Percentiles rank a stretch among this genome's conserved stretches.
phyloP scores from a whole-genome alignment of 2,329 filamentous ascomycete genomes.

The Fusarium mangiferae region DNA sequence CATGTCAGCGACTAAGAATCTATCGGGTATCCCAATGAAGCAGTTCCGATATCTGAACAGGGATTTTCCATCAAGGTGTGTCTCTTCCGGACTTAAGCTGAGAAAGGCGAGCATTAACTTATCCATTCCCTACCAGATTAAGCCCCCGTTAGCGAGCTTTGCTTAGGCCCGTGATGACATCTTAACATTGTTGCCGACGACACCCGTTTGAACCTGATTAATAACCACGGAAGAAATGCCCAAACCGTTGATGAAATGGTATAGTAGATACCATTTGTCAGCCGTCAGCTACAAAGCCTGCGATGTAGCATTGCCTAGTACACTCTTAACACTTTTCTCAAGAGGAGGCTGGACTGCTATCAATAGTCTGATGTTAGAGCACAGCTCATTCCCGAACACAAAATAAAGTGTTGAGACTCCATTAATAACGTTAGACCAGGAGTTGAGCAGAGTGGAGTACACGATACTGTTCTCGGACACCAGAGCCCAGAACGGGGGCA shows the following conservation, averaged over 20 bases:
- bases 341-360: background rate
- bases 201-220: slow-evolving; percentile 35
- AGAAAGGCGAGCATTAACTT: slow-evolving; percentile 35
- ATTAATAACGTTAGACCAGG: background rate
- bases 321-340: background rate
- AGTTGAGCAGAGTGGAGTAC: slow-evolving; percentile 14
- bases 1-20: slow-evolving; percentile 30
- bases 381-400: background rate
- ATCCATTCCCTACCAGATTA: slow-evolving; percentile 32
- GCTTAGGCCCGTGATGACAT: slow-evolving; percentile 20
- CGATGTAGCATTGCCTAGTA: background rate
- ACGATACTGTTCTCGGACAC: background rate
- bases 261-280: slow-evolving; percentile 41
- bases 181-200: slow-evolving; percentile 36
- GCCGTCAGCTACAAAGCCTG: slow-evolving; percentile 21
- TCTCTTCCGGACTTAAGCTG: slow-evolving; percentile 33
- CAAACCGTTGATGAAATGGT: slow-evolving; percentile 29
- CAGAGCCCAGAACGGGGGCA: slow-evolving; percentile 23
- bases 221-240: slow-evolving; percentile 34
- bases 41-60: slow-evolving; percentile 40
- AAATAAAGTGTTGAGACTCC: background rate
- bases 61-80: slow-evolving; percentile 39
- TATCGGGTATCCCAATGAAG: slow-evolving; percentile 43
- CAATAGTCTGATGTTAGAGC: background rate
- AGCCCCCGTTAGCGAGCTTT: slow-evolving; percentile 24